Evolutionary conservation across 495 filamentous ascomycete genomes (phyloP).

Genomic region (Xylaria flabelliformis): DNA sequence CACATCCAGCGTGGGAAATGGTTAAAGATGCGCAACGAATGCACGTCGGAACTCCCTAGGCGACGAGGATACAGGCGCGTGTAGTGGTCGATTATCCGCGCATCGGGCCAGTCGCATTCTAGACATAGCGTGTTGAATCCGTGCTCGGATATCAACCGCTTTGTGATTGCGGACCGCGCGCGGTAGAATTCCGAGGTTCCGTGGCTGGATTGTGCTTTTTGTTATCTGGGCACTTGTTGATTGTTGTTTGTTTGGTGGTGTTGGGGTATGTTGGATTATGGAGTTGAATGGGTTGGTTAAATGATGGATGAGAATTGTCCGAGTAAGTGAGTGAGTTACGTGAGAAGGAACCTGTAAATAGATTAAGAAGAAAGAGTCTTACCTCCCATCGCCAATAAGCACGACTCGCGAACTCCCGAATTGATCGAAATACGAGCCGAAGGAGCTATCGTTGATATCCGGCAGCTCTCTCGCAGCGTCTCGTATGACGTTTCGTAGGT

Average conservation of each 20-base stretch:
- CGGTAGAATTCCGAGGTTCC: neutral
- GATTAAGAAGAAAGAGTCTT: neutral
- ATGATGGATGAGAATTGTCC: neutral
- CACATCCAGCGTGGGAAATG: conserved; percentile 65
- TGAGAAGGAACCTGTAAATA: neutral
- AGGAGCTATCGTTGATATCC: neutral
- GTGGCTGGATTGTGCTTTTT: neutral
- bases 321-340: neutral
- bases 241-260: too few relatives aligned
- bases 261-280: too few relatives aligned
- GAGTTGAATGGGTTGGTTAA: neutral
- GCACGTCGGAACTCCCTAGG: neutral
- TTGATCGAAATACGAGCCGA: conserved; percentile 5
- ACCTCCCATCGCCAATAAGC: neutral
- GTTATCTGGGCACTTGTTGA: neutral
- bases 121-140: conserved; percentile 58
- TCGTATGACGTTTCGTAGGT: neutral
- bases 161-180: neutral
- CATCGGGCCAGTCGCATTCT: conserved; percentile 63
- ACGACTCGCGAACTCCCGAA: neutral
- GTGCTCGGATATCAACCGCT: conserved; percentile 52
- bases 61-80: conserved; percentile 19
- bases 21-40: conserved; percentile 50
- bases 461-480: neutral
- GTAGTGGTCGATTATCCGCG: conserved; percentile 57